Evolutionary conservation across 495 filamentous ascomycete species (phyloP).

Genomic region (Penicillium canariense): DNA sequence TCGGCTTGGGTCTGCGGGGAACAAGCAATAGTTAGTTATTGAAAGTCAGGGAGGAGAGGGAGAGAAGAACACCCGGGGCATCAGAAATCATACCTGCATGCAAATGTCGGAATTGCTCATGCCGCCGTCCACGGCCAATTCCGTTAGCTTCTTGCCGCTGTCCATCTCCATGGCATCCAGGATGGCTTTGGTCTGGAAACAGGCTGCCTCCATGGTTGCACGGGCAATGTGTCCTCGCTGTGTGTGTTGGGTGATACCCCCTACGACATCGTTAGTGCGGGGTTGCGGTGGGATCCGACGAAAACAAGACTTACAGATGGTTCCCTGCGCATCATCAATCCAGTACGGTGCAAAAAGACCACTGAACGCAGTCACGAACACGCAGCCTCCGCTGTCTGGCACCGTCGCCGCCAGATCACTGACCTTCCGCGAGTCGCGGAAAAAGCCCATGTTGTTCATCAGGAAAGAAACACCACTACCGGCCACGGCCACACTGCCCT

Average conservation of each 20-base stretch:
- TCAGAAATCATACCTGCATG: slow-evolving; percentile 68
- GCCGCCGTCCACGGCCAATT: slow-evolving; percentile 87
- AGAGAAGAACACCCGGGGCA: not conserved
- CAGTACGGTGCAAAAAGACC: slow-evolving; percentile 97
- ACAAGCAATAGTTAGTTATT: slow-evolving; percentile 12
- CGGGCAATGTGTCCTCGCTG: slow-evolving; percentile 87
- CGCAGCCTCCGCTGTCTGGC: slow-evolving; percentile 83
- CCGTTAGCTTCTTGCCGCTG: slow-evolving; percentile 70
- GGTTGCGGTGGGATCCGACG: not conserved
- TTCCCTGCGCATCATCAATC: slow-evolving; percentile 95
- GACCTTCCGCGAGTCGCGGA: slow-evolving; percentile 73
- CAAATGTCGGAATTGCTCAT: slow-evolving; percentile 91
- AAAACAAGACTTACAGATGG: slow-evolving; percentile 64
- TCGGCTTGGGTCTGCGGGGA: slow-evolving; percentile 78
- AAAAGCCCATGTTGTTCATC: slow-evolving; percentile 85
- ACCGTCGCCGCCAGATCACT: slow-evolving; percentile 79
- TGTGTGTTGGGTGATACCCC: slow-evolving; percentile 91
- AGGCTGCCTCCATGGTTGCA: slow-evolving; percentile 91
- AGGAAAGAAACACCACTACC: slow-evolving; percentile 89
- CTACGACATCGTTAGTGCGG: slow-evolving; percentile 29
- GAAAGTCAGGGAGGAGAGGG: not conserved
- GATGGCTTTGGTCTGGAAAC: slow-evolving; percentile 94
- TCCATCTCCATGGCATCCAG: slow-evolving; percentile 94
- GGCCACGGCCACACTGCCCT: slow-evolving; percentile 89
- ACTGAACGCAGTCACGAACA: slow-evolving; percentile 95